Evolutionary conservation across 2,329 filamentous ascomycete species (phyloP), one percentile per base, ranked within the genome.

Genomic region (Dendryphion nanum): DNA sequence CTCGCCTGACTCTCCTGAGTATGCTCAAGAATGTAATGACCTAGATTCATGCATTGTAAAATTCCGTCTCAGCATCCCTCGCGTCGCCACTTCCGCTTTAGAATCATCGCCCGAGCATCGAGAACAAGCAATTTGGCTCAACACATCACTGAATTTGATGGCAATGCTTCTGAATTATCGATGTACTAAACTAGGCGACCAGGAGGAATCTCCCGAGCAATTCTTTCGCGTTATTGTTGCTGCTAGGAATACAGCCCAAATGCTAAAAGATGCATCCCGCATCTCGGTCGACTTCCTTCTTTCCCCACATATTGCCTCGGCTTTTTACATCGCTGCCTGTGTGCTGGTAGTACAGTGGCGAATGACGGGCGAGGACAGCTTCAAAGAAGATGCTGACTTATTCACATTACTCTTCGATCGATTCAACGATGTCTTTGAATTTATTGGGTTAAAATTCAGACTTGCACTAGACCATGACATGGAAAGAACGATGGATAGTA

Each of bases 271-370:
- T 18, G 40, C 50, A 4, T 51, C 57, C 1, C 50, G 48, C 6
- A 48, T 55, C 4, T 61, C 58, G 1, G 42, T 47, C 14, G 52
- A 57, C 18, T 38, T 57, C 5, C 44, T 63, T 1, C 38, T 62
- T 6, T 58, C 49, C 7, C 40, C 53, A 2, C 53, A 61, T 23
- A 42, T 62, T 13, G 47, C 31, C 1, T 45, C 50, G 1, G 45
- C 48, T 0, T 30, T 62, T 1, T 62, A 60, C 32, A 21, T 58
- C 10, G 49, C 58, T 13, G 47, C 46, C 15, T 50, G 41, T 30
- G 42, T 61, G 2, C 48, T 63, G 2, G 33, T 56, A 5, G 55
- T 63, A 4, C 47, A 61, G n/a, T 60, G 53, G 50, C 46, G 50
- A 6, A 12, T 47, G 4, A 51, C 48, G 3, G 48, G 47, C 4